These are phyloP conservation scores for Cyberlindnera mississippiensis DNA, from an alignment of 805 yeast genomes.

Conservation along the genomic window DNA sequence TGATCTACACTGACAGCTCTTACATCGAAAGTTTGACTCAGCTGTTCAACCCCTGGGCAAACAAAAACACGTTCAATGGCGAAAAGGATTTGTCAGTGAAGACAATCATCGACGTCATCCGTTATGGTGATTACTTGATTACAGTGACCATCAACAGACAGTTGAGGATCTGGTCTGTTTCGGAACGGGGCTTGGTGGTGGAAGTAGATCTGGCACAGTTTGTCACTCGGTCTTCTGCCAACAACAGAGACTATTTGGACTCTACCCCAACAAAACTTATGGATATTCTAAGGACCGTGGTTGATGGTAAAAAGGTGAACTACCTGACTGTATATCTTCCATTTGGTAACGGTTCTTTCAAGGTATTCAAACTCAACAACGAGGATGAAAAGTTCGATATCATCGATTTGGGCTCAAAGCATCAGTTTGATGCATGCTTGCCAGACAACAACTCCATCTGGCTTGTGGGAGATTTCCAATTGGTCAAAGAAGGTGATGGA, in stretches of 20 bases:
- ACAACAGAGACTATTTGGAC: conserved; percentile 27
- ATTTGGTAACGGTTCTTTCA: conserved; percentile 39
- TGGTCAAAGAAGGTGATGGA: conserved; percentile 20
- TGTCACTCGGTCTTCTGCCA: conserved; percentile 8
- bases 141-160: conserved; percentile 53
- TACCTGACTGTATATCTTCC: conserved; percentile 39
- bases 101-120: conserved; percentile 30
- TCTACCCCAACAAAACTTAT: conserved; percentile 30
- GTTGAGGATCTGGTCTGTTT: conserved; percentile 59
- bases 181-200: conserved; percentile 28
- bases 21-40: conserved; percentile 36
- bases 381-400: conserved; percentile 22
- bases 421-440: conserved; percentile 27
- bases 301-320: conserved; percentile 5
- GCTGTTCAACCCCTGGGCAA: conserved; percentile 28
- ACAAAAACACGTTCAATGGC: conserved; percentile 31
- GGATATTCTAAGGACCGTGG: conserved; percentile 14
- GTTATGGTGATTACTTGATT: conserved; percentile 31
- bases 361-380: conserved; percentile 32
- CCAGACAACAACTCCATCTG: conserved; percentile 39
- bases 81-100: conserved; percentile 38
- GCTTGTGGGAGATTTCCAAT: conserved; percentile 44
- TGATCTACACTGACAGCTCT: conserved; percentile 53
- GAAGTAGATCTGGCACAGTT: conserved; percentile 23
- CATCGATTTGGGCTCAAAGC: conserved; percentile 26